phyloP scores from a whole-genome alignment of 2,329 filamentous ascomycete species.

The Aureobasidium sp. region DNA sequence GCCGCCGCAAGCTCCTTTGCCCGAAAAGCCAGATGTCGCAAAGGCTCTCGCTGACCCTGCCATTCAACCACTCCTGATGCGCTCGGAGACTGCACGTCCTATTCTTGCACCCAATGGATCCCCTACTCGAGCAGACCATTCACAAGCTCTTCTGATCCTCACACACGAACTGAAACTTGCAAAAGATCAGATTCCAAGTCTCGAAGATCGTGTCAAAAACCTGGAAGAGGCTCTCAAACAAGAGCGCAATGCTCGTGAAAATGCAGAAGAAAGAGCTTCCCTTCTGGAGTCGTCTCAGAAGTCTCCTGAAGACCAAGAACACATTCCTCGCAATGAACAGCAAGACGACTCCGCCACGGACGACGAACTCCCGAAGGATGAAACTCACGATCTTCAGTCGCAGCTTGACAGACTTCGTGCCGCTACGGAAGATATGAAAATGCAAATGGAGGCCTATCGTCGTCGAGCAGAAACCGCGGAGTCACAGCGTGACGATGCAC shows the following conservation, averaged over 20 bases:
- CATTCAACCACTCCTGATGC: constrained; percentile 56
- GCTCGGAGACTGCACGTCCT: constrained; percentile 65
- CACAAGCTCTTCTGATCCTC: constrained; percentile 71
- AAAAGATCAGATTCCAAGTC: constrained; percentile 79
- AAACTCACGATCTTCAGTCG: constrained; percentile 47
- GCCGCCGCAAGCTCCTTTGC: constrained; percentile 84
- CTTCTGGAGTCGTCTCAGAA: constrained; percentile 46
- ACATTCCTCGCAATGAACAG: constrained; percentile 11
- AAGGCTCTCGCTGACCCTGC: constrained; percentile 38
- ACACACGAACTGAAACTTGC: constrained; percentile 77
- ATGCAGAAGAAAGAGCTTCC: constrained; percentile 73
- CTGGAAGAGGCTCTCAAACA: constrained; percentile 69
- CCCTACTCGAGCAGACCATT: constrained; percentile 49
- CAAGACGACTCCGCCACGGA: constrained; percentile 23
- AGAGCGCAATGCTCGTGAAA: constrained; percentile 73
- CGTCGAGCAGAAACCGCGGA: constrained; percentile 71
- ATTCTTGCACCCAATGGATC: constrained; percentile 45
- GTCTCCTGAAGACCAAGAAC: constrained; percentile 15
- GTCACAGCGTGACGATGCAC: constrained; percentile 60
- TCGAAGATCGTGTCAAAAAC: constrained; percentile 68
- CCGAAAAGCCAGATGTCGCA: constrained; percentile 76
- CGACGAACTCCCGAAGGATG: background rate
- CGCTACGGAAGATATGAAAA: constrained; percentile 73
- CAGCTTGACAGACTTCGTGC: constrained; percentile 67
- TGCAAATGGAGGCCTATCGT: constrained; percentile 70